phyloP scores from a whole-genome alignment of 176 grass and related monocot species.

The Carex cristatella region DNA sequence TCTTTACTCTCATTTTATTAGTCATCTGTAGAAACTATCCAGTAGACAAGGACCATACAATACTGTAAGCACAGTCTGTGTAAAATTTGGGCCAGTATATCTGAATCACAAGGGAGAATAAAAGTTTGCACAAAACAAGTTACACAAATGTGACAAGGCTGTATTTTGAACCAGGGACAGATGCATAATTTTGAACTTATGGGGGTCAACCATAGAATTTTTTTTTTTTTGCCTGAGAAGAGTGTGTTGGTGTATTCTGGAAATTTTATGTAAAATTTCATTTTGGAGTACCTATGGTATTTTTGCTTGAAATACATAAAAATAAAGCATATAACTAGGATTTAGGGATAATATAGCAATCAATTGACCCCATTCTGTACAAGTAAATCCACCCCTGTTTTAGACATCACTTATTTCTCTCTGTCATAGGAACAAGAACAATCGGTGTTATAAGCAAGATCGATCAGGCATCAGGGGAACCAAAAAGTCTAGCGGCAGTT shows the following conservation, averaged over 20 bases:
- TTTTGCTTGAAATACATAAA: background rate
- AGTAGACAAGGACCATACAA: background rate
- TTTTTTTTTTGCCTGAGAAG: background rate
- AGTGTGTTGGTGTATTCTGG: background rate
- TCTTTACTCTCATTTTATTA: background rate
- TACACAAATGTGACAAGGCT: background rate
- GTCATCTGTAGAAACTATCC: background rate
- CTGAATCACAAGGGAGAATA: background rate
- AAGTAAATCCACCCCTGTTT: constrained; percentile 10
- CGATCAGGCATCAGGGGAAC: constrained; percentile 69
- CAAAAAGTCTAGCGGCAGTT: constrained; percentile 67
- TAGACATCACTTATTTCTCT: background rate
- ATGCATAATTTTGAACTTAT: background rate
- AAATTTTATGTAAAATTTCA: too few species aligned
- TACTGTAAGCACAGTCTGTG: background rate
- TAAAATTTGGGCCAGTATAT: background rate
- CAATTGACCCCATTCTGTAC: background rate
- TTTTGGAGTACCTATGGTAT: background rate
- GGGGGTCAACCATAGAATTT: background rate
- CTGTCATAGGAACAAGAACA: constrained; percentile 69
- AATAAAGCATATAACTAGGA: background rate
- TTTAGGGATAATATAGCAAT: background rate
- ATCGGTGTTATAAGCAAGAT: constrained; percentile 80
- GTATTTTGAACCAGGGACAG: background rate
- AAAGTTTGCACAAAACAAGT: background rate